phyloP scores from a whole-genome alignment of 2,329 filamentous ascomycete species.

The Colletotrichum lupini region DNA sequence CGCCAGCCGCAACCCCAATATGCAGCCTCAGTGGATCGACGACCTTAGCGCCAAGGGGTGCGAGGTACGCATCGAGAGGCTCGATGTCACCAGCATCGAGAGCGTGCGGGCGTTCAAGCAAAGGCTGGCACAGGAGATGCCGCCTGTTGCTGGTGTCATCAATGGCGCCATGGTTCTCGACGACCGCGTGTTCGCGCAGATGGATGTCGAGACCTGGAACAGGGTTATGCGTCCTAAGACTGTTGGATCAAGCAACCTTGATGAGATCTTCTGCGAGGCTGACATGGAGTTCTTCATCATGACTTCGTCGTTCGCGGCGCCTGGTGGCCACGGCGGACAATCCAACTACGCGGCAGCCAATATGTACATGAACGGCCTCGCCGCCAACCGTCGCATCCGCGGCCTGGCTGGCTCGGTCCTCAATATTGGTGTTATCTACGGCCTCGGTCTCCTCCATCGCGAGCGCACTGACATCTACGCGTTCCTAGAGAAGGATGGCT shows the following conservation, averaged over 20 bases:
- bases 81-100: slow-evolving; percentile 39
- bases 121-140: slow-evolving; percentile 40
- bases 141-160: slow-evolving; percentile 52
- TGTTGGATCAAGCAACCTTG: slow-evolving; percentile 43
- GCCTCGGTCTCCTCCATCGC: slow-evolving; percentile 52
- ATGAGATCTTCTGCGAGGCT: slow-evolving; percentile 43
- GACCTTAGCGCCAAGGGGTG: slow-evolving; percentile 34
- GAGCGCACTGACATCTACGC: slow-evolving; percentile 39
- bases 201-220: slow-evolving; percentile 43
- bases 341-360: slow-evolving; percentile 59
- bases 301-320: slow-evolving; percentile 44
- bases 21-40: slow-evolving; percentile 37
- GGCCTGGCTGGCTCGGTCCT: slow-evolving; percentile 52
- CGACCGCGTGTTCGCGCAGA: slow-evolving; percentile 46
- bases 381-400: slow-evolving; percentile 46
- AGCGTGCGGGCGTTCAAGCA: slow-evolving; percentile 30
- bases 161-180: slow-evolving; percentile 51
- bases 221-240: slow-evolving; percentile 49
- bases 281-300: slow-evolving; percentile 52
- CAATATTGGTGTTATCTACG: slow-evolving; percentile 51
- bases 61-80: slow-evolving; percentile 35
- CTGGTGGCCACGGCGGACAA: slow-evolving; percentile 50
- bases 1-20: slow-evolving; percentile 48
- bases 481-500: slow-evolving; percentile 35
- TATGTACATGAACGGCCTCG: slow-evolving; percentile 53